These are phyloP conservation scores for Colletotrichum sidae DNA, from an alignment of 2,329 filamentous ascomycete species.

Conservation along the genomic window DNA sequence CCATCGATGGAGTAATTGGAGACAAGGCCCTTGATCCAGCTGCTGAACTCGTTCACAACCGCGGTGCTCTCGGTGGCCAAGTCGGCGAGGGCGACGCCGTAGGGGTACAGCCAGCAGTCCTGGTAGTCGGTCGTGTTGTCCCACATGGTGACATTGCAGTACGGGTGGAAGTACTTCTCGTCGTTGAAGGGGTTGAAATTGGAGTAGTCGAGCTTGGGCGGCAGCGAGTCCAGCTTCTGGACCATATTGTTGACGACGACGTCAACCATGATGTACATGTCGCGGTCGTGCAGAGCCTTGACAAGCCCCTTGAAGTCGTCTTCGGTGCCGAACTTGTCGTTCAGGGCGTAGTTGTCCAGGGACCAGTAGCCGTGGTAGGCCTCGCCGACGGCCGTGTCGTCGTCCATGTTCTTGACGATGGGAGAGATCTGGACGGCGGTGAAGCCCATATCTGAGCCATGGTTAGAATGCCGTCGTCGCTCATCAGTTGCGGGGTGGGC, in stretches of 20 bases:
- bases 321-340: slow-evolving; percentile 61
- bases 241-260: slow-evolving; percentile 64
- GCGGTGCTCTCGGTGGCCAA: slow-evolving; percentile 64
- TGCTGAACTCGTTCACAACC: slow-evolving; percentile 62
- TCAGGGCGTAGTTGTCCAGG: slow-evolving; percentile 53
- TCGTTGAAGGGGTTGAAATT: slow-evolving; percentile 57
- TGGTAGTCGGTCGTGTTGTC: slow-evolving; percentile 59
- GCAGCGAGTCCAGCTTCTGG: slow-evolving; percentile 52
- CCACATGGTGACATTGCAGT: slow-evolving; percentile 68
- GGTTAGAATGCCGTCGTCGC: slow-evolving; percentile 3
- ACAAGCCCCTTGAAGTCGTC: slow-evolving; percentile 60
- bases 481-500: too few relatives aligned
- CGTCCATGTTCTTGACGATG: slow-evolving; percentile 57
- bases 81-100: slow-evolving; percentile 70
- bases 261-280: slow-evolving; percentile 69
- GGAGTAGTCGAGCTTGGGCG: slow-evolving; percentile 56
- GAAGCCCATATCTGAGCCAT: slow-evolving; percentile 33
- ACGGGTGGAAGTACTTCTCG: slow-evolving; percentile 68
- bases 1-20: slow-evolving; percentile 72
- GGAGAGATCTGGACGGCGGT: slow-evolving; percentile 69
- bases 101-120: slow-evolving; percentile 70
- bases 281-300: slow-evolving; percentile 59
- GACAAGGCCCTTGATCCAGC: slow-evolving; percentile 70
- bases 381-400: slow-evolving; percentile 37
- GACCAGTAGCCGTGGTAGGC: slow-evolving; percentile 57